Conservation (phyloP, 2,329 filamentous ascomycete species). For the Cordyceps tenuipes region DNA sequence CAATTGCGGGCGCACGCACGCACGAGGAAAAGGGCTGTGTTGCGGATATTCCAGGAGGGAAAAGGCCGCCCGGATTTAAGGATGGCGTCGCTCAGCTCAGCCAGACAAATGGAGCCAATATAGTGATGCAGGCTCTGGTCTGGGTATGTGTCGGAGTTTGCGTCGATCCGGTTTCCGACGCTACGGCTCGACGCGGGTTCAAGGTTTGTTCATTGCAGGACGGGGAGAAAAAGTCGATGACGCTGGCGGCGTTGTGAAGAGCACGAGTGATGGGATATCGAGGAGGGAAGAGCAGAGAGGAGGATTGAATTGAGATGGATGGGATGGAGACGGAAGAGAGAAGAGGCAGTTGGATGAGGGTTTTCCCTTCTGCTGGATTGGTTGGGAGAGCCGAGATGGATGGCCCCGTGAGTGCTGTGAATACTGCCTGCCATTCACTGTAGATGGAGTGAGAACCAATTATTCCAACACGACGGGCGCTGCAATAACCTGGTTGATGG, state of each 20-base stretch:
- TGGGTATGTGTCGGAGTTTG: conserved; percentile 13
- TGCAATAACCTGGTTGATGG: neutral
- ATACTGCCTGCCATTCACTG: neutral
- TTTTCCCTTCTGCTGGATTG: neutral
- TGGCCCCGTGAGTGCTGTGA: neutral
- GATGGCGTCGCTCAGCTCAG: neutral
- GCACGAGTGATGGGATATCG: neutral
- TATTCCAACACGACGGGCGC: neutral
- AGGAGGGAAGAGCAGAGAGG: neutral
- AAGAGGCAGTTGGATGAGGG: neutral
- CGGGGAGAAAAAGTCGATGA: neutral
- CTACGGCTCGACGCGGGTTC: conserved; percentile 6
- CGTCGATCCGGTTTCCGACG: conserved; percentile 14
- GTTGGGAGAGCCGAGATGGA: conserved; percentile 6
- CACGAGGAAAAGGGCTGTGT: neutral
- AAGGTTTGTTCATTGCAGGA: neutral
- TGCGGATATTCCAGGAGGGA: conserved; percentile 5
- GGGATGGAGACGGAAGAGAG: neutral
- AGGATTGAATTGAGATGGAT: neutral
- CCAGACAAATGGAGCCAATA: too few species aligned
- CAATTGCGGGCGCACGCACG: neutral
- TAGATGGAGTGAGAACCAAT: neutral
- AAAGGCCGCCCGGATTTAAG: conserved; percentile 15
- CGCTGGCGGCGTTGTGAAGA: neutral
- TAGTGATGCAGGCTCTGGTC: neutral